Evolutionary conservation across 768 basidiomycete species (phyloP), one percentile per base, ranked within the genome.

Genomic region (Tulasnella sp.): DNA sequence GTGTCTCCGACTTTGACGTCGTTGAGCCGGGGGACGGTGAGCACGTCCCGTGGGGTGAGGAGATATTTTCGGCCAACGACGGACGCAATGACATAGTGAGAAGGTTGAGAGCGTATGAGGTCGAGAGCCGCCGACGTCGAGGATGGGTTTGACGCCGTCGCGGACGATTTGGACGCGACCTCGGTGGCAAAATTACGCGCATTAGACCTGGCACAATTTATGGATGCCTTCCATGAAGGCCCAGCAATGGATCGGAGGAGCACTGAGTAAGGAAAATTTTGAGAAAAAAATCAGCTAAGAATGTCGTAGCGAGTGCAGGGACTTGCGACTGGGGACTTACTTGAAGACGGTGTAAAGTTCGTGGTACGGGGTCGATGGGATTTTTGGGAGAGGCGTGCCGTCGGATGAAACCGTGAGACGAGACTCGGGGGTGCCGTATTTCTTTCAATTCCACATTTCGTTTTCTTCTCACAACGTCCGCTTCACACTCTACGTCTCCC

Each of bases 21-120:
- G 83, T 93, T 93, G 74, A 99, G 90, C 77, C 92, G 93, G 6
- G 97, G 97, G 2, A 99, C 91, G 79, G 98, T 99, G 84, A 99
- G 91, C 82, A 97, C 85, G 87, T 99, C 98, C 84, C 92, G 90
- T 19, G 96, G 93, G 12, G 97, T 90, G 34, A 99, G 88, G 82
- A 99, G 91, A 86, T 98, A 96, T 85, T 93, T 93, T 84, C 90
- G 89, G 83, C 95, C 93, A 79, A 93, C 93, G 76, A 99, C 89
- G 31, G 93, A 91, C 80, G 96, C 96, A 84, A 97, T 89, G 85
- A 97, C 89, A 87, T 99, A 99, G 86, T 95, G 93, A 0, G 93
- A 92, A 7, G 97, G 95, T 82, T 98, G 96, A 0, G 95, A 93
- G 84, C 92, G 92, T 80, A 98, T 93, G 84, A 96, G 89, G 62